phyloP scores from a whole-genome alignment of 805 yeast genomes.

The Candida sanyiensis region DNA sequence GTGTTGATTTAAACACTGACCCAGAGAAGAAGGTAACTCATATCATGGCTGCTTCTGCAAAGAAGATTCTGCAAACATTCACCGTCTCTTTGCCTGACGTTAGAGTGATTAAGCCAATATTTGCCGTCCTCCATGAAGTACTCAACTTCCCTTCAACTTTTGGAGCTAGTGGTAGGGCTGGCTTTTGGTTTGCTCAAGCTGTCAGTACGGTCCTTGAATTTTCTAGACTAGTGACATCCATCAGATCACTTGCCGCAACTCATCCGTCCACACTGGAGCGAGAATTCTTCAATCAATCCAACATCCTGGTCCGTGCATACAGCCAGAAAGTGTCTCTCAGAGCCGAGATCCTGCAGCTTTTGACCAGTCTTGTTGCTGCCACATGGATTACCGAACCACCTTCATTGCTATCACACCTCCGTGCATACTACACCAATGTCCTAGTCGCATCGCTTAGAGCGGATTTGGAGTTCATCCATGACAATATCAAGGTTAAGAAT shows the following conservation, averaged over 20 bases:
- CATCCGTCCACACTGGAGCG: slow-evolving; percentile 63
- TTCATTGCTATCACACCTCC: slow-evolving; percentile 76
- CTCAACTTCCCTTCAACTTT: slow-evolving; percentile 32
- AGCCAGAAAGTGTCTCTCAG: slow-evolving; percentile 44
- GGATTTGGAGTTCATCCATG: slow-evolving; percentile 55
- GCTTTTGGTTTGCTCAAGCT: slow-evolving; percentile 46
- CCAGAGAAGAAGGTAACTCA: slow-evolving; percentile 40
- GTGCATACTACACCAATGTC: slow-evolving; percentile 53
- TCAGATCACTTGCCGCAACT: slow-evolving; percentile 45
- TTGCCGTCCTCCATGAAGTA: slow-evolving; percentile 43
- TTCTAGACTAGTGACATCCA: slow-evolving; percentile 48
- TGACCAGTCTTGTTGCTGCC: slow-evolving; percentile 52
- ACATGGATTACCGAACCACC: slow-evolving; percentile 60
- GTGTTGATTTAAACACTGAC: slow-evolving; percentile 38
- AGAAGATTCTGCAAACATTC: slow-evolving; percentile 48
- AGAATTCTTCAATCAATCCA: slow-evolving; percentile 48
- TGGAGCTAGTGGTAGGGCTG: slow-evolving; percentile 39
- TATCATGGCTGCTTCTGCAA: slow-evolving; percentile 47
- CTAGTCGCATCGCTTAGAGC: slow-evolving; percentile 54
- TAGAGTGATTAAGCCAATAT: slow-evolving; percentile 50
- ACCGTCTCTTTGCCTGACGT: slow-evolving; percentile 45
- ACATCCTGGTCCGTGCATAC: slow-evolving; percentile 54
- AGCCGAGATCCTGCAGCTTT: slow-evolving; percentile 44
- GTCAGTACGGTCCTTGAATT: slow-evolving; percentile 47
- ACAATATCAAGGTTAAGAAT: slow-evolving; percentile 46